Evolutionary conservation across 2,329 filamentous ascomycete species (phyloP), one percentile per base, ranked within the genome.

Genomic region (Penicillium sp.): DNA sequence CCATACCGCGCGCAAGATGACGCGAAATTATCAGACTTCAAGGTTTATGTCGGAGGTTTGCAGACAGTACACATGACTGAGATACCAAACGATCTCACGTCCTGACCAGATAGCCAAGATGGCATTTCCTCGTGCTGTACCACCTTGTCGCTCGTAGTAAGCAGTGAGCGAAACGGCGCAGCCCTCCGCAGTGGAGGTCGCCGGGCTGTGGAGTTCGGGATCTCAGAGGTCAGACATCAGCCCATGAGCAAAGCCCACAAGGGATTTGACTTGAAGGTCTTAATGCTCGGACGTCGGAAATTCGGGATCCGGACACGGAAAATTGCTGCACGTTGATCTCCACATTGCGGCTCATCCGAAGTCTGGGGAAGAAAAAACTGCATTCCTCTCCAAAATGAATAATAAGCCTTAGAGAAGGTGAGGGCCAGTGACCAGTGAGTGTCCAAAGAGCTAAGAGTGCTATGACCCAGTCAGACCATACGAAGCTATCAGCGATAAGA

Each of bases 401-500:
- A 36, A 36, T 36, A 36, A 27, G 5, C 24, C 24, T 27, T 27
- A 27, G 24, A 27, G 24, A 8, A 6, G 3, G 3, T 5, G 3
- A 2, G 24, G 4, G 3, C 2, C 2, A 2, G 24, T 27, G 24
- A 27, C 5, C 8, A 8, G 24, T 27, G 34, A 36, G 11, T 36
- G 34, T 36, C 34, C n/a, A n/a, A 13, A 13, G 11, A n/a, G 6
- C 13, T 10, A 34, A 34, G 29, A 31, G 31, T 14, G 31, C 24
- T 27, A 27, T 5, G 31, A 34, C 10, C 10, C 6, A 36, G 34
- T 50, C 50, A 53, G 24, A 32, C 46, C 34, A 53, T 52, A 41
- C 18, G 38, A 36, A 18, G 14, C 16, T 18, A 29, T 36, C 47
- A 50, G 11, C 34, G 66, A 70, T 69, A 68, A 69, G 68, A 71